These are phyloP conservation scores for Coprinellus micaceus DNA, from an alignment of 768 basidiomycete species.

Conservation along the genomic window DNA sequence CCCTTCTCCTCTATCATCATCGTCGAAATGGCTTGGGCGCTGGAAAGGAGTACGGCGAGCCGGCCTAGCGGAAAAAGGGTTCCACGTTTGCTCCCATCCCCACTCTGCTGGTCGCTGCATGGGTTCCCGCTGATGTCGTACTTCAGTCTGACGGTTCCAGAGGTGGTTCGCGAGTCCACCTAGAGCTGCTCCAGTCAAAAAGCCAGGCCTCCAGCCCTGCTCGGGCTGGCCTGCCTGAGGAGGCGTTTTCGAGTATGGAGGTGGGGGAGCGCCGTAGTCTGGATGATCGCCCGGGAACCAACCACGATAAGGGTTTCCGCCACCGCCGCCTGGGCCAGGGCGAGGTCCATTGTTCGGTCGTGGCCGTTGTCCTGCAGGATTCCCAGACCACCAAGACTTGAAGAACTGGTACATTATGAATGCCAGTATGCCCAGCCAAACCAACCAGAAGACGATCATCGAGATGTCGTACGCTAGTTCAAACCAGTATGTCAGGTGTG, in stretches of 20 bases:
- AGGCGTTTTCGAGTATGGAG: slow-evolving; percentile 53
- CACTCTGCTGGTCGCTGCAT: slow-evolving; percentile 28
- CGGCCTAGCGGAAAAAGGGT: slow-evolving; percentile 6
- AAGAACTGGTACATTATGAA: slow-evolving; percentile 59
- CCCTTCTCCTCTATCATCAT: slow-evolving; percentile 64
- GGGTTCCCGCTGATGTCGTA: slow-evolving; percentile 24
- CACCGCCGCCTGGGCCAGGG: slow-evolving; percentile 35
- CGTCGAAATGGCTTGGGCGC: slow-evolving; percentile 21
- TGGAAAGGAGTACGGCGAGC: slow-evolving; percentile 13
- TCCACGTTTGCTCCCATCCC: slow-evolving; percentile 57
- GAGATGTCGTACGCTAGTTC: slow-evolving; percentile 44
- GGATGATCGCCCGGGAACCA: slow-evolving; percentile 52
- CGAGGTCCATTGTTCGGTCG: slow-evolving; percentile 28
- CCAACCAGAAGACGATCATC: slow-evolving; percentile 47
- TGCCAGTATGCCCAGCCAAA: slow-evolving; percentile 53
- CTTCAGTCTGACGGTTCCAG: slow-evolving; percentile 35
- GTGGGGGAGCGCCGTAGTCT: slow-evolving; percentile 39
- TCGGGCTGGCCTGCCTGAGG: slow-evolving; percentile 18
- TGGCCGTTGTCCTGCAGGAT: slow-evolving; percentile 18
- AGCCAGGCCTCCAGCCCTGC: slow-evolving; percentile 62
- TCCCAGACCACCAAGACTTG: slow-evolving; percentile 41
- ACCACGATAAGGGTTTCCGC: slow-evolving; percentile 38
- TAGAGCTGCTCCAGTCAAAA: slow-evolving; percentile 79
- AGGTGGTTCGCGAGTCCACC: slow-evolving; percentile 67
- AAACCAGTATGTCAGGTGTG: slow-evolving; percentile 1